Conservation (phyloP, 768 basidiomycete species). For the Boletellus ananiceps region DNA sequence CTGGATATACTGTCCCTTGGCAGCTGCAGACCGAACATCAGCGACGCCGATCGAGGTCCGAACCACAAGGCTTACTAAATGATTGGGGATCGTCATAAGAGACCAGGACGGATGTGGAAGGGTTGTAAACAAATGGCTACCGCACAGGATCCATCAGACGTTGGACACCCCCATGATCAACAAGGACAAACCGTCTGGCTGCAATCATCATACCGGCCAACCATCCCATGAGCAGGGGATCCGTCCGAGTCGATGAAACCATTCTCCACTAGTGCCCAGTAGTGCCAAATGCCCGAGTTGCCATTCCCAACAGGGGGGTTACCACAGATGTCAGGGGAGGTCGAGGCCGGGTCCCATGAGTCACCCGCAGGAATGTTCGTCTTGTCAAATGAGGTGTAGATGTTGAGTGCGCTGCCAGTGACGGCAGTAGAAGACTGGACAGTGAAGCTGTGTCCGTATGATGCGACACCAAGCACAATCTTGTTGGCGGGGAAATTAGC, state of each 20-base stretch:
- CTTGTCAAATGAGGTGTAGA: slow-evolving; percentile 51
- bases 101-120: slow-evolving; percentile 48
- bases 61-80: slow-evolving; percentile 37
- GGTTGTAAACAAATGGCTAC: slow-evolving; percentile 67
- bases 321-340: slow-evolving; percentile 58
- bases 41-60: too few relatives aligned
- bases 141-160: background rate
- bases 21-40: slow-evolving; percentile 25
- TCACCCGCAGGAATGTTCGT: slow-evolving; percentile 47
- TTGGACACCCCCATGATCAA: background rate
- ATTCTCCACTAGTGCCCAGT: slow-evolving; percentile 54
- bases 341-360: slow-evolving; percentile 45
- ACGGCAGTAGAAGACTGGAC: slow-evolving; percentile 24
- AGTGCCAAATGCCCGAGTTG: slow-evolving; percentile 53
- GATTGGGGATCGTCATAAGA: slow-evolving; percentile 64
- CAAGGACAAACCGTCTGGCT: slow-evolving; percentile 60
- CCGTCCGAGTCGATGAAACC: slow-evolving; percentile 50
- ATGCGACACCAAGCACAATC: slow-evolving; percentile 80
- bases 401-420: slow-evolving; percentile 28
- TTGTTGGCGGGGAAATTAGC: slow-evolving; percentile 71
- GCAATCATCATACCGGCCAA: slow-evolving; percentile 57
- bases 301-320: slow-evolving; percentile 38
- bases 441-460: slow-evolving; percentile 76
- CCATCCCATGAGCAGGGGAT: slow-evolving; percentile 49
- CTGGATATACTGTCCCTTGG: slow-evolving; percentile 41